Evolutionary conservation across 805 yeast species (phyloP), one percentile per base, ranked within the genome.

Genomic region (Metschnikowia baotianmanensis): DNA sequence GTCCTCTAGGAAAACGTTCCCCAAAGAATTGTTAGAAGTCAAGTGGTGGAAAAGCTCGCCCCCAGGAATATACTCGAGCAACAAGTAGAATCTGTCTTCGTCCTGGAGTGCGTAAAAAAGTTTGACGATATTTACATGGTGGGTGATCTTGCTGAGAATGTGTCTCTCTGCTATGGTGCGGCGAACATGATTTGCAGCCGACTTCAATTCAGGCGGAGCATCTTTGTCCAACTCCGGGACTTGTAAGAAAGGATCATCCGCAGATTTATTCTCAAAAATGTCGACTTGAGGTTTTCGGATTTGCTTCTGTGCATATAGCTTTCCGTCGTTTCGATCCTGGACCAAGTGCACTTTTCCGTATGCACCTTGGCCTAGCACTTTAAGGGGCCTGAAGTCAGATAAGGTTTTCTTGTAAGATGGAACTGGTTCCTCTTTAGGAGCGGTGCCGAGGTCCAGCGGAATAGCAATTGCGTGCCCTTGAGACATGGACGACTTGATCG

Each of bases 1-100:
- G 45, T 76, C 56, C 73, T 78, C 63, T 81, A 95, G 41, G 67
- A 74, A 36, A 73, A 63, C 41, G 74, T 72, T 24, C 67, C 65
- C 45, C 51, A 61, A 37, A 57, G 65, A 24, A 61, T 61, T 40
- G 54, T 57, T 59, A 49, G 50, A 33, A 9, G 55, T 47, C 31
- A 69, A 57, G 49, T 69, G 75, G 43, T 66, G 71, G 53, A 69
- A 69, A 26, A 70, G 56, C 52, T 70, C 75, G 3, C 75, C 75
- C 6, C 75, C 75, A 24, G 67, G 69, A 25, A 70, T 56, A 45
- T 69, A 70, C 50, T 70, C 74, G 29, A 70, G 52, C n/a, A 70
- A 63, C 29, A 70, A 51, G 44, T 69, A 70, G 27, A 69, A 67
- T 49, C 65, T 67, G 55, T 70, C 62, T 38, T 59, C 59, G 51